These are phyloP conservation scores for Diaporthe humulicola DNA, from an alignment of 2,329 filamentous ascomycete genomes.

Conservation along the genomic window DNA sequence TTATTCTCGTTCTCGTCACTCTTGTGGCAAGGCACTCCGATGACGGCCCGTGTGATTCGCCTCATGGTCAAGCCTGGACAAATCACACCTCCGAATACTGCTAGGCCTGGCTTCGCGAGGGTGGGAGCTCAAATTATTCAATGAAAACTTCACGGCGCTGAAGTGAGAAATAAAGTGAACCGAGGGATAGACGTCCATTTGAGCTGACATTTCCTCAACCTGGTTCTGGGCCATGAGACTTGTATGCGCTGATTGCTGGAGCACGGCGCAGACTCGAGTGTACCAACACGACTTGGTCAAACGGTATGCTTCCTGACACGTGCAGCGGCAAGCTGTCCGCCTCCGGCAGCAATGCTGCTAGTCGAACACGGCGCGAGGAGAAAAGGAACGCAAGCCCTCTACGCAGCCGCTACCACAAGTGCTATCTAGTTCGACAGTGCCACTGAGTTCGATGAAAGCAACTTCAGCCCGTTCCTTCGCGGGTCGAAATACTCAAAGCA, in stretches of 20 bases:
- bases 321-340: neutral
- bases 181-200: neutral
- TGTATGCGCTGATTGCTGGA: neutral
- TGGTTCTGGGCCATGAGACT: neutral
- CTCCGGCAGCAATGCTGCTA: neutral
- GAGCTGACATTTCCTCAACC: neutral
- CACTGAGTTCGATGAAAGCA: neutral
- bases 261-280: conserved; percentile 12
- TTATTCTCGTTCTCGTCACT: neutral
- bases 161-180: neutral
- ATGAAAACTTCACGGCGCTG: neutral
- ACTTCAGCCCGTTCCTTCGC: neutral
- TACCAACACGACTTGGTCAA: neutral
- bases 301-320: neutral
- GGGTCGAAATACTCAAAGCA: neutral
- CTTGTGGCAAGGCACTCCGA: neutral
- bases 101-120: neutral
- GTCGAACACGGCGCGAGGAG: neutral
- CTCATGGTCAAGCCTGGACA: neutral
- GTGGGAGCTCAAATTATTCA: neutral
- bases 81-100: neutral
- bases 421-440: neutral
- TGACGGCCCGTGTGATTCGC: neutral
- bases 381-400: neutral
- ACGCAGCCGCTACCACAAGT: conserved; percentile 7